Conservation (phyloP, 2,329 filamentous ascomycete species). For the Penicillium sp. region DNA sequence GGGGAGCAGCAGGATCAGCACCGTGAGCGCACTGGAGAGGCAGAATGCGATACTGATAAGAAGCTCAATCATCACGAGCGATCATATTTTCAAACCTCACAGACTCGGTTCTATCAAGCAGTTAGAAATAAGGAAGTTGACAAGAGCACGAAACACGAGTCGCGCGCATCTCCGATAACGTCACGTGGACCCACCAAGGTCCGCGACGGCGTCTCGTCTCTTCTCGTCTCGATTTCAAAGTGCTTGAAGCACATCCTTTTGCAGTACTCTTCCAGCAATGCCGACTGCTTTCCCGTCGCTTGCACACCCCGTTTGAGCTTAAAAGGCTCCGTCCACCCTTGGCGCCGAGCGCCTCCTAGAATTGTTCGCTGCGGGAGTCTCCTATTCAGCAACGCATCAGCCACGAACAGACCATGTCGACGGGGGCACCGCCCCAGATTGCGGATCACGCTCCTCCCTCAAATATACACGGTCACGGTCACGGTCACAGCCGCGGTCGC, state of each 20-base stretch:
- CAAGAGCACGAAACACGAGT: neutral
- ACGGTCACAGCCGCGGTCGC: slow-evolving; percentile 17
- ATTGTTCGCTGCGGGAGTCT: slow-evolving; percentile 7
- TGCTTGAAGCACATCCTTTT: neutral
- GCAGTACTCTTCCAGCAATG: slow-evolving; percentile 1
- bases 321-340: slow-evolving; percentile 6
- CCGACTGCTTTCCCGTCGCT: neutral
- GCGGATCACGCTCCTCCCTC: slow-evolving; percentile 28
- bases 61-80: slow-evolving; percentile 33
- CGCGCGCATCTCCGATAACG: slow-evolving; percentile 4
- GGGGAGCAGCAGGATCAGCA: slow-evolving; percentile 54
- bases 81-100: neutral
- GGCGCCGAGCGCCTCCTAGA: slow-evolving; percentile 8
- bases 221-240: neutral
- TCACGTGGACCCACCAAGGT: slow-evolving; percentile 6
- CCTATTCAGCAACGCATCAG: slow-evolving; percentile 10
- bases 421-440: slow-evolving; percentile 29
- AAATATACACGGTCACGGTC: slow-evolving; percentile 28
- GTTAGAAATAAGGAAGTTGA: too few relatives aligned
- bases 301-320: slow-evolving; percentile 1
- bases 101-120: neutral
- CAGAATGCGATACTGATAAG: slow-evolving; percentile 39
- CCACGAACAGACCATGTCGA: slow-evolving; percentile 32
- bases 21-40: slow-evolving; percentile 50
- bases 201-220: neutral